Conservation (phyloP, 2,329 filamentous ascomycete genomes). For the Hymenotorrendiella dingleyae region DNA sequence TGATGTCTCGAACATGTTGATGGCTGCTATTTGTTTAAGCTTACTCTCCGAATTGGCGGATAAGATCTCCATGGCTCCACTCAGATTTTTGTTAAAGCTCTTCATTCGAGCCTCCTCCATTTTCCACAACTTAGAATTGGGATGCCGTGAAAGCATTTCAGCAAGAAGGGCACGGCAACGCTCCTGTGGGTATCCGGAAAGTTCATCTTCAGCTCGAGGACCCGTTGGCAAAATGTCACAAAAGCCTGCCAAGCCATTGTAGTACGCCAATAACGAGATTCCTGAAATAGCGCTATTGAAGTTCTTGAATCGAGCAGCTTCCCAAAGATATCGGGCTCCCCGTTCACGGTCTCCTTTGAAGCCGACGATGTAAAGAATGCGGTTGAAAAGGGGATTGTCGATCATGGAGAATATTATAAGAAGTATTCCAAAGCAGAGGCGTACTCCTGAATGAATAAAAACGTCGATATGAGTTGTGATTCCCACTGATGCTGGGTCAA, state of each 20-base stretch:
- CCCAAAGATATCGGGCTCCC: constrained; percentile 84
- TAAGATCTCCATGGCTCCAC: constrained; percentile 62
- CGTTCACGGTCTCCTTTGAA: constrained; percentile 83
- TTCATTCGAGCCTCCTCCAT: constrained; percentile 80
- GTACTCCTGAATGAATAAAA: constrained; percentile 84
- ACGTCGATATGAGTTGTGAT: constrained; percentile 73
- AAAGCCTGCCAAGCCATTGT: constrained; percentile 79
- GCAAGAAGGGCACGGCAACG: constrained; percentile 62
- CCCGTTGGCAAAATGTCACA: constrained; percentile 77
- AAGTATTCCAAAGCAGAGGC: constrained; percentile 83
- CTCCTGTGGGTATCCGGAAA: constrained; percentile 66
- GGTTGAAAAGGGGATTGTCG: constrained; percentile 76
- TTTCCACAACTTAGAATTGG: constrained; percentile 77
- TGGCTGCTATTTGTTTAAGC: constrained; percentile 81
- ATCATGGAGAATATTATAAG: constrained; percentile 87
- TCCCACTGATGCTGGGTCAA: constrained; percentile 47
- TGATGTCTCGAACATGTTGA: constrained; percentile 80
- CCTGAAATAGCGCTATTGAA: constrained; percentile 89
- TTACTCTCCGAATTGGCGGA: constrained; percentile 54
- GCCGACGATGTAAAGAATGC: constrained; percentile 79
- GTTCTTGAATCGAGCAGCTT: constrained; percentile 77
- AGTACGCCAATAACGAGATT: constrained; percentile 75
- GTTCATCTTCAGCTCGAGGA: constrained; percentile 46
- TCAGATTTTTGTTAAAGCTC: constrained; percentile 59
- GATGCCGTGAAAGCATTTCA: constrained; percentile 72